Evolutionary conservation across 2,329 filamentous ascomycete species (phyloP).

Genomic region (Cercospora zeae-maydis): DNA sequence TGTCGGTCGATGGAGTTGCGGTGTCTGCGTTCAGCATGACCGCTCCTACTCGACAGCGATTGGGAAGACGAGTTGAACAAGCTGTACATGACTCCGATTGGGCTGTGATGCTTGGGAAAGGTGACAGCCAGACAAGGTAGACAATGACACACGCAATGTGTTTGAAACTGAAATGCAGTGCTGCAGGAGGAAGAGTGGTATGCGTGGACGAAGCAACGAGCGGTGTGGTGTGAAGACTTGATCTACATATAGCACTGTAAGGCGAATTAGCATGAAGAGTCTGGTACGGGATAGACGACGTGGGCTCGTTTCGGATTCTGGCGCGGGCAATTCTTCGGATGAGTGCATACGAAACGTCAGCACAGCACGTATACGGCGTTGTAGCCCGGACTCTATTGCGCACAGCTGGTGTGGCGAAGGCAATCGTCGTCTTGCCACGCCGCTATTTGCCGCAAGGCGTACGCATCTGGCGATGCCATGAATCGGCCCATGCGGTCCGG

Average conservation of each 20-base stretch:
- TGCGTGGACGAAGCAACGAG: background rate
- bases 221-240: background rate
- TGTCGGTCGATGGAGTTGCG: slow-evolving; percentile 16
- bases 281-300: no score
- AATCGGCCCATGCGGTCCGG: background rate
- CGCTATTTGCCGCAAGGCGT: background rate
- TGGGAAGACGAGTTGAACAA: slow-evolving; percentile 1
- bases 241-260: background rate
- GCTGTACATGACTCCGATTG: slow-evolving; percentile 3
- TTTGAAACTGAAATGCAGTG: background rate
- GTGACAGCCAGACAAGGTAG: background rate
- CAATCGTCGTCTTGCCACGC: background rate
- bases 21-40: background rate
- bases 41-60: background rate
- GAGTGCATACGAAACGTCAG: background rate
- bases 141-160: background rate
- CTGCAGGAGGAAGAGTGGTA: background rate
- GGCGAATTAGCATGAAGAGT: background rate
- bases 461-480: background rate
- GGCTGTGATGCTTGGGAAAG: background rate
- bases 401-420: background rate
- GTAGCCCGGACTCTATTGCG: background rate
- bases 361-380: background rate
- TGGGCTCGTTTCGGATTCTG: background rate
- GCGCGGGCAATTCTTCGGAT: background rate